Base-by-base conservation (phyloP, 345 rosid genomes). In the Hibiscus syriacus region DNA sequence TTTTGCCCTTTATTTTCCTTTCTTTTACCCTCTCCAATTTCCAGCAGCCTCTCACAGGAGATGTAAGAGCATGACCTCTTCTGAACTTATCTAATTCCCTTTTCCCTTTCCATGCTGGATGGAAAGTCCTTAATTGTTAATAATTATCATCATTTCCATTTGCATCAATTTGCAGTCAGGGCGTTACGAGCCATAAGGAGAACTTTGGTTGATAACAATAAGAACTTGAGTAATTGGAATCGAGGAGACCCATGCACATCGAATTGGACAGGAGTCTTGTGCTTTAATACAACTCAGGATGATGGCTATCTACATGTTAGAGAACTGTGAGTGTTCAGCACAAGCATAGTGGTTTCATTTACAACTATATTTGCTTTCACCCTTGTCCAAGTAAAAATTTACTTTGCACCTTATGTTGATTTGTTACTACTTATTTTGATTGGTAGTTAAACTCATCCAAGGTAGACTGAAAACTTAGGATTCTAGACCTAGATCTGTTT, bases 201-300 rank as follows among this genome's bases (percentile, higher is more conserved):
- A 11, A 81, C 78, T 72, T 80, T 94, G 72, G 20, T 75, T 30
- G 99, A 94, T 78, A 66, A 82, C n/a, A 71, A 81, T 63, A 76
- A 70, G 32, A 86, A 82, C 72, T 79, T 94, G 79, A 84, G 74
- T 55, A 86, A 85, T 69, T 94, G 99, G 99, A 72, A 73, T 39
- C 74, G 76, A 6, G 96, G 96, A 49, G 99, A 94, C 64, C 99
- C 99, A 0, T 94, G 99, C 71, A 73, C 77, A 22, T 83, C 92
- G 2, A 91, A 87, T 29, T 94, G 99, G 99, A 94, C 96, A 7
- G 97, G 99, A 30, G 87, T 94, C 75, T 48, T 84, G 45, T 94
- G 99, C 75, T 87, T 45, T 77, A 84, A 86, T 71, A 20, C 23
- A 29, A 53, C 85, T 57, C 60, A 66, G 68, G 82, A 73, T 11